A percentile compares a stretch with the other conserved stretches of the same genome.
phyloP scores from a whole-genome alignment of 2,329 filamentous ascomycete species.

The Chaetomiaceae sp. region DNA sequence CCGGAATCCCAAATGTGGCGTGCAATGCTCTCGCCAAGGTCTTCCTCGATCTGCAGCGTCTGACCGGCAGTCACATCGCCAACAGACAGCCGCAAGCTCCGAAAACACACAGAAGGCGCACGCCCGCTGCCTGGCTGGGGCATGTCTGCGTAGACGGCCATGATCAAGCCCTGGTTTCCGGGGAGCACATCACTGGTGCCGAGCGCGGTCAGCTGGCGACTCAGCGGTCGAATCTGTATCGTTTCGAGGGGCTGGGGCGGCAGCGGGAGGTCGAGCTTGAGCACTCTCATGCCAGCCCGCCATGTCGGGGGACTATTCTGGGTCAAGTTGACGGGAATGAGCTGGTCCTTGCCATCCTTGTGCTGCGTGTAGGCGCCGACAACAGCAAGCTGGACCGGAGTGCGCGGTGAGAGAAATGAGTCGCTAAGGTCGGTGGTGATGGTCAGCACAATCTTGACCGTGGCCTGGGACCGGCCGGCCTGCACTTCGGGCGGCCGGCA shows the following conservation, averaged over 20 bases:
- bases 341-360: slow-evolving; percentile 17
- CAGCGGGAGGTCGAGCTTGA: slow-evolving; percentile 33
- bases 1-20: slow-evolving; percentile 57
- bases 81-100: slow-evolving; percentile 29
- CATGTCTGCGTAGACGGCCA: slow-evolving; percentile 40
- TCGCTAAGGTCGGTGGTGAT: slow-evolving; percentile 57
- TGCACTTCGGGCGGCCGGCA: slow-evolving; percentile 43
- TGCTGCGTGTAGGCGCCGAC: slow-evolving; percentile 31
- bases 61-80: neutral
- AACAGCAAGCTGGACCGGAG: slow-evolving; percentile 40
- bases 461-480: slow-evolving; percentile 17
- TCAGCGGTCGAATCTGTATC: slow-evolving; percentile 27
- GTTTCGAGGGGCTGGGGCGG: slow-evolving; percentile 20
- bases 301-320: slow-evolving; percentile 23
- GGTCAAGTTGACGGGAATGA: slow-evolving; percentile 19
- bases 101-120: slow-evolving; percentile 28
- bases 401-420: slow-evolving; percentile 44
- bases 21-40: slow-evolving; percentile 56
- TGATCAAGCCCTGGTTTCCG: slow-evolving; percentile 34
- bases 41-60: slow-evolving; percentile 46
- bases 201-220: slow-evolving; percentile 19
- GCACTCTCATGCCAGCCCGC: slow-evolving; percentile 32
- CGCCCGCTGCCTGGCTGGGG: slow-evolving; percentile 13
- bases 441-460: slow-evolving; percentile 44
- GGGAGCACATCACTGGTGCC: slow-evolving; percentile 24